Base-by-base conservation (phyloP, 2,329 filamentous ascomycete genomes). In the Colletotrichum sansevieriae region DNA sequence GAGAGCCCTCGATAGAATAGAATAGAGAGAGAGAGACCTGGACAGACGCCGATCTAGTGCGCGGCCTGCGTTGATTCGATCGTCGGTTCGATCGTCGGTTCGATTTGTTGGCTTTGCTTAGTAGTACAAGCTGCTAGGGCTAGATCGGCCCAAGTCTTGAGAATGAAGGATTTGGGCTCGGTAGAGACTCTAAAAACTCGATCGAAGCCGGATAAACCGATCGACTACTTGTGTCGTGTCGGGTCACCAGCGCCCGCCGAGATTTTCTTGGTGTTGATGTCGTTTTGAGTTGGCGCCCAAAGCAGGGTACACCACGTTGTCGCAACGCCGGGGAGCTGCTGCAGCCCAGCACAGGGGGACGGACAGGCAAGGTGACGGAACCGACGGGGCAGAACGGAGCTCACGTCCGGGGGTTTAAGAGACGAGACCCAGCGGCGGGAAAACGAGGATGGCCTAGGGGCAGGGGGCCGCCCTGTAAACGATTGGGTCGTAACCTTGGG, bases 221-320 rank as follows among this genome's bases (percentile, higher is more conserved):
- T 44, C 57, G 57, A 39, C 51, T 18, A 29, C n/a, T 68, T 68
- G 65, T 68, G 59, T 68, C 61, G 65, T 43, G 41, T 68, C 54
- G 5, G 39, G 54, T 65, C 61, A 60, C 54, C 65, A 44, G 44
- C 54, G 20, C 54, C n/a, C 37, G 4, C 11, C 35, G 37, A 51
- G n/a, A 13, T 54, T 61, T 37, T 37, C 37, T 39, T 41, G 12
- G 10, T 29, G 29, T 52, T 55, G 39, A 60, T 55, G 55, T 60
- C 47, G 65, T 65, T 65, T 68, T 60, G 20, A 60, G 65, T 65
- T 65, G 65, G 54, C 54, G 46, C 60, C 65, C 55, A 22, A 54
- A 49, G 46, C 54, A 68, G 55, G 65, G 46, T 46, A 33, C 43
- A 41, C 61, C 65, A 68, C 65, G 65, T 60, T 22, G 22, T 4